Base-by-base conservation (phyloP, 2,329 filamentous ascomycete species). In the Calonectria henricotiae region DNA sequence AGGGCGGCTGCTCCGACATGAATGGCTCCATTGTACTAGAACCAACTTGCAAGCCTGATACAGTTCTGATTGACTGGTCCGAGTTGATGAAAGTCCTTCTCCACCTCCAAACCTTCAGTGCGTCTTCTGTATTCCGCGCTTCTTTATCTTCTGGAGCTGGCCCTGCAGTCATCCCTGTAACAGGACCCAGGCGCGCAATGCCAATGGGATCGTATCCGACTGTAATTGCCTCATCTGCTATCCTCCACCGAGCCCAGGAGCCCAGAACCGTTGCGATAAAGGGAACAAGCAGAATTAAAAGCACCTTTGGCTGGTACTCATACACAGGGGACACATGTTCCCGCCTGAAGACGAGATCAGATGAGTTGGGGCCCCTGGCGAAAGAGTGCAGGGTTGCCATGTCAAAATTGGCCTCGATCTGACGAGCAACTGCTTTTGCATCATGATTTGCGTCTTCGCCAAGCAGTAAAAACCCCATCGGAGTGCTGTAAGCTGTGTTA, bases 311-410 rank as follows among this genome's bases (percentile, higher is more conserved):
- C 17, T 72, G 49, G 47, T 73, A 73, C 4, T 62, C 62, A 37
- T 73, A 73, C 5, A 61, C 23, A 2, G 61, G 61, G 2, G 61
- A 49, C 37, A 7, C 2, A 2, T 6, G 20, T 20, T 30, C 17
- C 5, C 43, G 30, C 2, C 44, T 49, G 20, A 41, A 49, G 5
- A 37, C 39, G 3, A 73, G 27, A 6, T 68, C 64, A 3, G 69
- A 72, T 13, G 71, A 62, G 39, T 68, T 68, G 13, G 67, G 54
- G n/a, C 20, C 46, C 3, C 71, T 62, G 12, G 67, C 65, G 47
- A 73, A 73, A 23, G 69, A 58, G 20, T 67, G 60, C 20, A 73
- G 47, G n/a, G 71, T 71, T n/a, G 69, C 67, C 64, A 65, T 70
- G 62, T 73, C 69, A 32, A 73, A 73, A 35, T 68, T 71, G 5